phyloP scores from a whole-genome alignment of 352 stramenopile genomes.

The Globisporangium viniferum region DNA sequence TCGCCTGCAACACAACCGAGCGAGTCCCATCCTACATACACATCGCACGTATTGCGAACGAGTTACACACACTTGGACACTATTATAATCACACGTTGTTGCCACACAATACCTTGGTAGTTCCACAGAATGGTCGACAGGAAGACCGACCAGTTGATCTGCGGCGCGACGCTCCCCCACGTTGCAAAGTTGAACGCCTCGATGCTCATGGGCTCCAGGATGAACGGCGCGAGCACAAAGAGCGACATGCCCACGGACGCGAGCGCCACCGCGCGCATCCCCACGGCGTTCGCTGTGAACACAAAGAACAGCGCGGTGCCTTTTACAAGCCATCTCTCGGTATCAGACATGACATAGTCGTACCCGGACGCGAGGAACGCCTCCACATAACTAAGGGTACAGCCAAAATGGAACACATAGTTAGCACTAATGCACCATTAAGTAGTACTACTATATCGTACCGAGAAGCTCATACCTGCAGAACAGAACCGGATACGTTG shows the following conservation, averaged over 20 bases:
- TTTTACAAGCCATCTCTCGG: constrained; percentile 73
- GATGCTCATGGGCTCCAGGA: constrained; percentile 71
- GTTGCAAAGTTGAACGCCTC: constrained; percentile 71
- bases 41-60: not conserved
- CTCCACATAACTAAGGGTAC: constrained; percentile 57
- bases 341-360: constrained; percentile 41
- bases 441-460: too few relatives aligned
- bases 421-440: not conserved
- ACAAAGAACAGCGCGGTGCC: constrained; percentile 63
- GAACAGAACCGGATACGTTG: constrained; percentile 82
- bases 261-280: constrained; percentile 74
- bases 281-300: constrained; percentile 65
- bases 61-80: not conserved
- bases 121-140: constrained; percentile 86
- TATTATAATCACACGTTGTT: not conserved
- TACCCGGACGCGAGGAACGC: constrained; percentile 69
- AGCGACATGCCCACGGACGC: constrained; percentile 79
- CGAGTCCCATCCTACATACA: constrained; percentile 62
- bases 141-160: constrained; percentile 85
- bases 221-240: constrained; percentile 77
- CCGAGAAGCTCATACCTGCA: constrained; percentile 35
- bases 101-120: constrained; percentile 51
- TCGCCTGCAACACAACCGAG: constrained; percentile 82
- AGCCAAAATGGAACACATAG: not conserved
- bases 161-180: constrained; percentile 60